phyloP scores from a whole-genome alignment of 73 alveolate species.

The Paramecium tetraurelia region DNA sequence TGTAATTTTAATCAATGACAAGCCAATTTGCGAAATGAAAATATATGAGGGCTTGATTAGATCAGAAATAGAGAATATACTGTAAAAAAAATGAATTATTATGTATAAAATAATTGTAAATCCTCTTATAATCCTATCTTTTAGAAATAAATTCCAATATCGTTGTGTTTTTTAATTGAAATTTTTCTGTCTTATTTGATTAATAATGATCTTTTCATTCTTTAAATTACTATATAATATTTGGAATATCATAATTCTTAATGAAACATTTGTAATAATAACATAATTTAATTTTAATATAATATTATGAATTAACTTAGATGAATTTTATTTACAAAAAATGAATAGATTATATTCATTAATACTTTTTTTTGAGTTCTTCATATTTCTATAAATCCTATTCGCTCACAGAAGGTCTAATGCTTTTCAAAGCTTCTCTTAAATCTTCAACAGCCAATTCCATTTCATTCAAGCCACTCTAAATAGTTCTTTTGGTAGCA shows the following conservation, averaged over 20 bases:
- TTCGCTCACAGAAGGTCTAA: conserved; percentile 67
- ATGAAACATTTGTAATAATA: too few species aligned
- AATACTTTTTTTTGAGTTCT: not conserved
- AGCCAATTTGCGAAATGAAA: not conserved
- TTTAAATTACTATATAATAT: too few species aligned
- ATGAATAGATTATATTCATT: not conserved
- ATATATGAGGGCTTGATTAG: not conserved
- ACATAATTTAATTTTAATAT: too few species aligned
- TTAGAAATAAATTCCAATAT: too few species aligned
- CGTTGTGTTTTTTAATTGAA: not conserved
- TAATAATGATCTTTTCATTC: too few species aligned
- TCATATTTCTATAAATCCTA: conserved; percentile 67
- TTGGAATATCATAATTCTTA: too few species aligned
- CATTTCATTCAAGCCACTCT: not conserved
- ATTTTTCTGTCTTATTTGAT: too few species aligned
- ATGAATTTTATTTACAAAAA: not conserved
- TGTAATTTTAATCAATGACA: conserved; percentile 4
- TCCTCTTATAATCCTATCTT: not conserved
- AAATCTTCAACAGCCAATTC: conserved; percentile 53
- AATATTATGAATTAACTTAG: too few species aligned
- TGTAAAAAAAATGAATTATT: not conserved
- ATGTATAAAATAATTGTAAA: not conserved
- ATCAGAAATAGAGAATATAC: not conserved
- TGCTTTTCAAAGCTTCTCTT: conserved; percentile 49
- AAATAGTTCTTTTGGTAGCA: conserved; percentile 71